Evolutionary conservation across 495 filamentous ascomycete species (phyloP), one percentile per base, ranked within the genome.

Genomic region (Penicillium silybi): DNA sequence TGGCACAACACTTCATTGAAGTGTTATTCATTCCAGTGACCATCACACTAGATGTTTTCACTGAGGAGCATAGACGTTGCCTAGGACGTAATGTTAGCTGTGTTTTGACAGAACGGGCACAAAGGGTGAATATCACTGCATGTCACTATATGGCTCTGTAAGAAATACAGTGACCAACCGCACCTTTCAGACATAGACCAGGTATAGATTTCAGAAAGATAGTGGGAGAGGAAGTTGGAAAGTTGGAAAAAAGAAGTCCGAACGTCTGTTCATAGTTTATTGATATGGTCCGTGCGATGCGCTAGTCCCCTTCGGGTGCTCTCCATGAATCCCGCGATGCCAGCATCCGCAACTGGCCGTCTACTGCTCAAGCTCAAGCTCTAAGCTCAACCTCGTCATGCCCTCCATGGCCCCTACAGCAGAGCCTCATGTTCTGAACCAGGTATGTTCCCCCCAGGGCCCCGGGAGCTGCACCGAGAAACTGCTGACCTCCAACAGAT

Each of bases 401-500:
- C 64, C 62, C 29, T 67, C 65, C 40, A 63, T 65, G 52, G 48
- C 54, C 3, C 46, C 65, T 35, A 57, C 68, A 16, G 61, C 62
- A 52, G 70, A 74, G 44, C 65, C 71, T 9, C 65, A 71, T 54
- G 59, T 77, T 6, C 52, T 77, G 23, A 77, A 75, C 29, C 73
- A 76, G 61, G 73, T 73, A 22, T 58, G 29, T n/a, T n/a, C n/a
- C n/a, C n/a, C n/a, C n/a, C n/a, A 32, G 13, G 29, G 3, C 11
- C 4, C 8, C 9, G 8, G 29, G 29, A 32, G 8, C 29, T 11
- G 6, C 29, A 10, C 29, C 15, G 15, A 39, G n/a, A 17, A 8
- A 51, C 61, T 45, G 58, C 50, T 23, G n/a, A 20, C 7, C 19
- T 3, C 20, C 40, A 27, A n/a, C 50, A 97, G 89, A 91, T 97